phyloP scores from a whole-genome alignment of 2,329 filamentous ascomycete genomes.

The Ophiocordyceps camponoti-leonardi region DNA sequence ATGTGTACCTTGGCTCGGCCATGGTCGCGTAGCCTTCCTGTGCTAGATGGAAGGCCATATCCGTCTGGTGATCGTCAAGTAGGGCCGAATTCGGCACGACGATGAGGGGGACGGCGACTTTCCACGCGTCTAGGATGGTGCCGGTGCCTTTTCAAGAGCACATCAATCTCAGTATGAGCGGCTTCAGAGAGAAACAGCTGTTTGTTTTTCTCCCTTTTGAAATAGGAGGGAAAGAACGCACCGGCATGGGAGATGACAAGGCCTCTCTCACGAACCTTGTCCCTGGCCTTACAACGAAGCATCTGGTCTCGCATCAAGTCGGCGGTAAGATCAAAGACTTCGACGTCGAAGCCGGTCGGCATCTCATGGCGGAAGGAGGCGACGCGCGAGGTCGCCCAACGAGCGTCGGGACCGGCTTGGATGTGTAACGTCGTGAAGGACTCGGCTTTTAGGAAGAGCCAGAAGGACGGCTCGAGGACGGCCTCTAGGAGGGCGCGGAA shows the following conservation, averaged over 20 bases:
- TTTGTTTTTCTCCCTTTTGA: no score
- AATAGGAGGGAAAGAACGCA: slow-evolving; percentile 15
- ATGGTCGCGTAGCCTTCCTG: slow-evolving; percentile 61
- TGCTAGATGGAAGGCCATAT: slow-evolving; percentile 65
- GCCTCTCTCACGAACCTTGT: slow-evolving; percentile 38
- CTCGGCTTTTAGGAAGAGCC: slow-evolving; percentile 36
- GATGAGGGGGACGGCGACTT: slow-evolving; percentile 58
- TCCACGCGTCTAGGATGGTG: slow-evolving; percentile 69
- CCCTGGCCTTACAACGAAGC: slow-evolving; percentile 28
- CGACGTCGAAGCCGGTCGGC: slow-evolving; percentile 9
- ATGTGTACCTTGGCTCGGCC: slow-evolving; percentile 44
- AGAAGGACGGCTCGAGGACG: slow-evolving; percentile 43
- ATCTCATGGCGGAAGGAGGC: slow-evolving; percentile 6
- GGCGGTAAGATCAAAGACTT: slow-evolving; percentile 14
- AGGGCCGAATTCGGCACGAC: slow-evolving; percentile 75
- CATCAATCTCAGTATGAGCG: neutral
- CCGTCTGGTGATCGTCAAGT: slow-evolving; percentile 79
- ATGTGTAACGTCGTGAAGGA: slow-evolving; percentile 58
- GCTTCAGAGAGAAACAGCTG: neutral
- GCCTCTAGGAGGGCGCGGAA: slow-evolving; percentile 57
- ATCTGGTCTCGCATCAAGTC: slow-evolving; percentile 30
- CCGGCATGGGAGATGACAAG: slow-evolving; percentile 82
- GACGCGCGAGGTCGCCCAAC: slow-evolving; percentile 12
- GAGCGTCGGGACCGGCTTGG: slow-evolving; percentile 61
- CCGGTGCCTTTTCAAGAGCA: slow-evolving; percentile 52